Conservation (phyloP, 441 rosid genomes). For the Metrosideros polymorpha region DNA sequence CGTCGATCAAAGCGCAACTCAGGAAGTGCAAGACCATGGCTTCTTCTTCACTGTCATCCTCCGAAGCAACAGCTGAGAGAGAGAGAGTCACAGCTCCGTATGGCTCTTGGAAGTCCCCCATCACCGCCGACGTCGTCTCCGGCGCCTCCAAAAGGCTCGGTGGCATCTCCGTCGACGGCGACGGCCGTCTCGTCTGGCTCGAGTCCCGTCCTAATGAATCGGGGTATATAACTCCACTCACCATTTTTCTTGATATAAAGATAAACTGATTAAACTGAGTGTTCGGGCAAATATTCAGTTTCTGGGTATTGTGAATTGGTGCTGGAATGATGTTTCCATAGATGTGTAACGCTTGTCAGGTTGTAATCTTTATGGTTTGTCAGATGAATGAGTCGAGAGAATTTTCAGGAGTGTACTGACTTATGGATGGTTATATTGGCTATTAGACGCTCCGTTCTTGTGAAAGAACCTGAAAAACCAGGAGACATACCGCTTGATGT, state of each 20-base stretch:
- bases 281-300: background rate
- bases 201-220: constrained; percentile 3
- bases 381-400: background rate
- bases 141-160: background rate
- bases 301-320: background rate
- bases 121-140: constrained; percentile 1
- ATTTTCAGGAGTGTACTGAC: background rate
- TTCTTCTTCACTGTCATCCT: background rate
- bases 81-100: background rate
- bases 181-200: background rate
- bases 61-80: background rate
- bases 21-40: background rate
- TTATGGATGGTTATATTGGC: background rate
- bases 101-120: constrained; percentile 3
- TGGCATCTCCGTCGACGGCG: background rate
- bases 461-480: background rate
- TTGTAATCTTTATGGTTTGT: background rate
- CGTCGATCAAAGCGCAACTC: background rate
- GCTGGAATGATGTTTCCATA: background rate
- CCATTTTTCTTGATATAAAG: background rate
- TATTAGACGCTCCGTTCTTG: background rate
- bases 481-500: background rate
- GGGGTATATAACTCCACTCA: background rate
- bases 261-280: background rate
- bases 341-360: background rate